phyloP scores from a whole-genome alignment of 139 green algal genomes.

The Chlorella sp. region DNA sequence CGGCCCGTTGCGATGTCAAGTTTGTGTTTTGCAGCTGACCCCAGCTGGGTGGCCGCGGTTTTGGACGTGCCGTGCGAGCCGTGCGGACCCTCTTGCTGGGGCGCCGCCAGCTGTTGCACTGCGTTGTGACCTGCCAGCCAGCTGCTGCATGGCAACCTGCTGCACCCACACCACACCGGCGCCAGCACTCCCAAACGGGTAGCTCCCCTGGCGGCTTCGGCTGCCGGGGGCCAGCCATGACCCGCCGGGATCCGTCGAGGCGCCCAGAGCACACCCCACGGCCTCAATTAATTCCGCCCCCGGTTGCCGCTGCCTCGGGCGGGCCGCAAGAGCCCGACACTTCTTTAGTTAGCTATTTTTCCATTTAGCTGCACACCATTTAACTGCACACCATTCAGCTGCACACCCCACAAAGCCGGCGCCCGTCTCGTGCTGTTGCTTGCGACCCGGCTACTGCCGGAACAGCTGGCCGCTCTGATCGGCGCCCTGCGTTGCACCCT shows the following conservation, averaged over 20 bases:
- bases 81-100: too few species aligned
- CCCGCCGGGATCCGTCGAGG: conserved; percentile 31
- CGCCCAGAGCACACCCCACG: conserved; percentile 2
- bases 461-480: too few species aligned
- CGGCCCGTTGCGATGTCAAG: too few species aligned
- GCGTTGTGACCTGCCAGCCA: background rate
- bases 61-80: too few species aligned
- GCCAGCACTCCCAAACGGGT: conserved; percentile 31
- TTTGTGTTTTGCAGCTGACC: too few species aligned
- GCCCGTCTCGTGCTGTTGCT: too few species aligned
- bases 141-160: background rate
- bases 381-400: background rate
- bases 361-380: background rate
- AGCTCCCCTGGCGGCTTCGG: background rate
- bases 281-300: conserved; percentile 10
- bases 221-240: background rate
- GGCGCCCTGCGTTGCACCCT: too few species aligned
- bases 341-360: too few species aligned
- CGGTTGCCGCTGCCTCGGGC: background rate
- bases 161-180: background rate
- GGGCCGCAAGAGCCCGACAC: conserved; percentile 30
- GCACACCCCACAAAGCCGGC: too few species aligned
- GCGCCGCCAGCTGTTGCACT: background rate
- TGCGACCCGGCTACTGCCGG: too few species aligned
- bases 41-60: too few species aligned